phyloP scores from a whole-genome alignment of 1,139 yeast species.

The Hansenula anomala region DNA sequence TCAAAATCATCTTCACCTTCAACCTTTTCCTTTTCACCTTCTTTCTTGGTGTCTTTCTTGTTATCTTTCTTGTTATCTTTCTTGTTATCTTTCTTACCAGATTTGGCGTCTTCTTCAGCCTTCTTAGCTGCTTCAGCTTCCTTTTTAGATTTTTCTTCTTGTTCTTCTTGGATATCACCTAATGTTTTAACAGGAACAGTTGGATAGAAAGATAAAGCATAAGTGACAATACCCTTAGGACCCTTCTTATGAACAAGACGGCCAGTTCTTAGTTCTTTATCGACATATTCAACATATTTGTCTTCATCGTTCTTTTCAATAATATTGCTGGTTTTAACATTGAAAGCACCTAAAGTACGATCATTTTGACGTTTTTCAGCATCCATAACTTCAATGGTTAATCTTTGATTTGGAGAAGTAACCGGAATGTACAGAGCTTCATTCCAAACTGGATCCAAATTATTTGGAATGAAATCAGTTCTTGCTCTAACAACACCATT shows the following conservation, averaged over 20 bases:
- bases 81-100: background rate
- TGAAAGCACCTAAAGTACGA: constrained; percentile 81
- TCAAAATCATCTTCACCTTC: constrained; percentile 32
- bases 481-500: constrained; percentile 76
- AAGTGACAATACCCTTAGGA: constrained; percentile 74
- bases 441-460: constrained; percentile 80
- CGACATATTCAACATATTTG: constrained; percentile 56
- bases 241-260: constrained; percentile 68
- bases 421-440: constrained; percentile 79
- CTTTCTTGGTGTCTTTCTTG: constrained; percentile 21
- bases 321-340: constrained; percentile 60
- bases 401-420: constrained; percentile 73
- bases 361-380: constrained; percentile 73
- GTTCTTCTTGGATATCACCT: constrained; percentile 61
- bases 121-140: constrained; percentile 27
- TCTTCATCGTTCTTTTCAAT: constrained; percentile 59
- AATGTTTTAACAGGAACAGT: constrained; percentile 70
- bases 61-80: constrained; percentile 24
- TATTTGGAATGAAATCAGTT: constrained; percentile 65
- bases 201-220: constrained; percentile 78
- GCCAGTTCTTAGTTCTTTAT: constrained; percentile 51
- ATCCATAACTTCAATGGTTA: constrained; percentile 90
- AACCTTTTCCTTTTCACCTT: constrained; percentile 26
- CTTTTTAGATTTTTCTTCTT: constrained; percentile 34
- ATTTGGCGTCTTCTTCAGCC: constrained; percentile 21